Percentiles rank a stretch among this genome's conserved stretches.
phyloP scores from a whole-genome alignment of 176 grass and related monocot genomes.

The Echinochloa phyllopogon region DNA sequence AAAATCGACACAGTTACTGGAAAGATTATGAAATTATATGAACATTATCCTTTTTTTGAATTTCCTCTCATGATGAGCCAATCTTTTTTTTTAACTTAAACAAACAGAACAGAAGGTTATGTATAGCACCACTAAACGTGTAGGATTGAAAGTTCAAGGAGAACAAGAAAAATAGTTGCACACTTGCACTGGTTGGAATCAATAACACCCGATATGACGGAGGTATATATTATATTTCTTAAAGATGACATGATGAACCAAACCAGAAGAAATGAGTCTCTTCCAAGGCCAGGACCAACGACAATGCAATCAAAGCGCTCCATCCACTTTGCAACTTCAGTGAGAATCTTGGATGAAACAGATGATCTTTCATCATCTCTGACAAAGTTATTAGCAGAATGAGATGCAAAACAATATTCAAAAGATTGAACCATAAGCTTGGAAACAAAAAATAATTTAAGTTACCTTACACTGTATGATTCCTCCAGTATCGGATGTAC shows the following conservation, averaged over 20 bases:
- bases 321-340: slow-evolving; percentile 89
- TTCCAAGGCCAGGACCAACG: slow-evolving; percentile 90
- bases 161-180: neutral
- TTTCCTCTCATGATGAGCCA: neutral
- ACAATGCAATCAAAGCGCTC: slow-evolving; percentile 94
- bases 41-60: neutral
- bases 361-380: slow-evolving; percentile 73
- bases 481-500: slow-evolving; percentile 94
- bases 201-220: slow-evolving; percentile 3
- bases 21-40: neutral
- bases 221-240: neutral
- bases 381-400: slow-evolving; percentile 8
- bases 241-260: slow-evolving; percentile 28
- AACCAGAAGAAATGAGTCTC: slow-evolving; percentile 95
- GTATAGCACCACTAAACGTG: neutral
- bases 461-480: slow-evolving; percentile 91
- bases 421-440: slow-evolving; percentile 8
- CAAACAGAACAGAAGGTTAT: neutral
- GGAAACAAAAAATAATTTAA: neutral
- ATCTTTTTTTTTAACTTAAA: neutral
- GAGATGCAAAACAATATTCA: neutral
- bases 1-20: neutral
- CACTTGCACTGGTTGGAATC: neutral
- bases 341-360: slow-evolving; percentile 71
- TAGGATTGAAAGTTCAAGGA: neutral